Percentiles rank a stretch among this genome's conserved stretches.
phyloP scores from a whole-genome alignment of 1,284 basidiomycete species.

The Trichosporon sp. region DNA sequence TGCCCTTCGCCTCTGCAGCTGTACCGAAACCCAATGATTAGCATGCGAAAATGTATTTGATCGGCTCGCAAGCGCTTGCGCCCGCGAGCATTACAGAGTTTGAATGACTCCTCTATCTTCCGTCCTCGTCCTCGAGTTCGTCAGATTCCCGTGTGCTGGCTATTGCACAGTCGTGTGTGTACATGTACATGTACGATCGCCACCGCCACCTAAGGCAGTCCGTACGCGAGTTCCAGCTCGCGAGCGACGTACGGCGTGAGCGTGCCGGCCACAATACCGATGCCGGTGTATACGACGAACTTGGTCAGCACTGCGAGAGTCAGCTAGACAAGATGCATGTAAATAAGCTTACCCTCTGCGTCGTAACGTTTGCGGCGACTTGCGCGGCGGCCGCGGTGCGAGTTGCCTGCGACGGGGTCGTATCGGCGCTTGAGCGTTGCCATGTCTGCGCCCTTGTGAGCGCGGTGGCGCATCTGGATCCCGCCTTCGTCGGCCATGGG shows the following conservation, averaged over 20 bases:
- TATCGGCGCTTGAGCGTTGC: background rate
- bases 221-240: conserved; percentile 1
- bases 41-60: background rate
- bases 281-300: conserved; percentile 82
- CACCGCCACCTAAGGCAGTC: background rate
- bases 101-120: background rate
- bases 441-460: background rate
- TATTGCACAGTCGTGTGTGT: background rate
- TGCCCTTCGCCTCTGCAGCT: no score
- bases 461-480: background rate
- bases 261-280: conserved; percentile 63
- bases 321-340: background rate
- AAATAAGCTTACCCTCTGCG: conserved; percentile 63
- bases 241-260: conserved; percentile 51
- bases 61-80: no score
- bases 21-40: background rate
- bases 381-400: background rate
- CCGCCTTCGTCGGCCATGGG: conserved; percentile 5
- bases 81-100: background rate
- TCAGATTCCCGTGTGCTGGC: no score
- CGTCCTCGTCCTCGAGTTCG: background rate
- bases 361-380: conserved; percentile 47
- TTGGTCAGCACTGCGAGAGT: conserved; percentile 68
- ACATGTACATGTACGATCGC: background rate
- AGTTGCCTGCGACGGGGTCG: conserved; percentile 12